Conservation (phyloP, 495 filamentous ascomycete species). For the Sordaria brevicollis region DNA sequence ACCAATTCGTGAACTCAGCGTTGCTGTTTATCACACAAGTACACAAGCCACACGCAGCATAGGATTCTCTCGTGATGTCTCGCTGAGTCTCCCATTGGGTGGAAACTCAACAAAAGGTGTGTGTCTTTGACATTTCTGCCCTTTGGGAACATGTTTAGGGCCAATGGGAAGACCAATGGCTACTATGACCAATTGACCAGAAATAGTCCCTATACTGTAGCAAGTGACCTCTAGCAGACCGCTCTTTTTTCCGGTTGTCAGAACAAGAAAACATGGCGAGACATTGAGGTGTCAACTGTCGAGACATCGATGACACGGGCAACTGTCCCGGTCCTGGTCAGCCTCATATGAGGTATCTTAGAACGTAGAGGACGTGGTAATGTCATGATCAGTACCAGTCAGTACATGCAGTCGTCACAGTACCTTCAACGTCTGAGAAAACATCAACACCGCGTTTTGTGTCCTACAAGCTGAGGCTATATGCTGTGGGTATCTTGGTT, state of each 20-base stretch:
- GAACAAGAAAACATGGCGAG: not conserved
- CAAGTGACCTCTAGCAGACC: not conserved
- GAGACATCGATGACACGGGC: not conserved
- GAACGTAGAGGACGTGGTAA: not conserved
- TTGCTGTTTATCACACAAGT: not conserved
- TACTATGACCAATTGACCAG: not conserved
- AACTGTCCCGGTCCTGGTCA: not conserved
- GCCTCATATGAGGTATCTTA: not conserved
- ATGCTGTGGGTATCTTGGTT: no score
- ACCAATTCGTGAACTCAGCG: not conserved
- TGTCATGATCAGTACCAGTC: no score
- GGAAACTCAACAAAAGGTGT: not conserved
- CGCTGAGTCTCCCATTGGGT: slow-evolving; percentile 4
- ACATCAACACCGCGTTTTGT: no score
- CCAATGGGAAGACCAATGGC: not conserved
- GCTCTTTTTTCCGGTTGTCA: not conserved
- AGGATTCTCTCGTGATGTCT: slow-evolving; percentile 14
- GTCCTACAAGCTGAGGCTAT: no score
- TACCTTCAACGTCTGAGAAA: no score
- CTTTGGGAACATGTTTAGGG: not conserved
- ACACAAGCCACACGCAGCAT: slow-evolving; percentile 8
- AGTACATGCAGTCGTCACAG: no score
- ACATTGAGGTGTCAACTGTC: not conserved
- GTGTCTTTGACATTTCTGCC: not conserved
- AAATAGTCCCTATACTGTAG: not conserved